Evolutionary conservation across 192 early-diverging fungal genomes (phyloP).

Genomic region (Chytriomyces sp.): DNA sequence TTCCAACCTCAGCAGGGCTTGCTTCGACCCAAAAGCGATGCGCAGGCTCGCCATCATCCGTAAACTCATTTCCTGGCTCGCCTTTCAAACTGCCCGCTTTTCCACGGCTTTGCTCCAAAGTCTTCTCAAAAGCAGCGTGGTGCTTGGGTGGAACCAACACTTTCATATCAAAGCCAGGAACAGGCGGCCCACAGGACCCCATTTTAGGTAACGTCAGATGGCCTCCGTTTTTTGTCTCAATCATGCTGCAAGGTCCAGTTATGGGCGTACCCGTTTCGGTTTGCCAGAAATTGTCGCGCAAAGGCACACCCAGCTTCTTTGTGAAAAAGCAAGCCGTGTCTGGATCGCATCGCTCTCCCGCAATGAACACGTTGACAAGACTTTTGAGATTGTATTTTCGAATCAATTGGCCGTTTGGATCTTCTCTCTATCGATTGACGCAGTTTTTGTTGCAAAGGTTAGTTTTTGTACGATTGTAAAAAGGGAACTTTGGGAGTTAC

Average conservation of each 20-base stretch:
- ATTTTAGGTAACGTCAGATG: slow-evolving; percentile 42
- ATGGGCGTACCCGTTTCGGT: slow-evolving; percentile 85
- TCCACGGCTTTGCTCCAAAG: not conserved
- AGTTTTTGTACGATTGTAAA: not conserved
- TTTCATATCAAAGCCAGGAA: slow-evolving; percentile 77
- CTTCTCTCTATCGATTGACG: slow-evolving; percentile 43
- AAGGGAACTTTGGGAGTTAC: not conserved
- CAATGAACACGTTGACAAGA: slow-evolving; percentile 72
- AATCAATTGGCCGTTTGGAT: slow-evolving; percentile 67
- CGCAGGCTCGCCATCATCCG: not conserved
- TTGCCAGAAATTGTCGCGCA: slow-evolving; percentile 88
- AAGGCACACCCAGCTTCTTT: slow-evolving; percentile 53
- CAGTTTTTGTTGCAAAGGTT: not conserved
- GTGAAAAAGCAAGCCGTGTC: slow-evolving; percentile 70
- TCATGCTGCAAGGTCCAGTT: slow-evolving; percentile 69
- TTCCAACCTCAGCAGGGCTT: slow-evolving; percentile 67
- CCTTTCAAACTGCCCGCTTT: not conserved
- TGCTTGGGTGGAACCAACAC: slow-evolving; percentile 51
- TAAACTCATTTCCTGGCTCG: slow-evolving; percentile 4
- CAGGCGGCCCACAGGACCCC: slow-evolving; percentile 78
- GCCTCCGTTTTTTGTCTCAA: not conserved
- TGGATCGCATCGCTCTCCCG: slow-evolving; percentile 82
- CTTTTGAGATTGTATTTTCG: slow-evolving; percentile 66
- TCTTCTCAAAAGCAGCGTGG: slow-evolving; percentile 2
- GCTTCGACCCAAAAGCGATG: slow-evolving; percentile 33